Evolutionary conservation across 306 rosid genomes (phyloP).

Genomic region (Hylodesmum podocarpum): DNA sequence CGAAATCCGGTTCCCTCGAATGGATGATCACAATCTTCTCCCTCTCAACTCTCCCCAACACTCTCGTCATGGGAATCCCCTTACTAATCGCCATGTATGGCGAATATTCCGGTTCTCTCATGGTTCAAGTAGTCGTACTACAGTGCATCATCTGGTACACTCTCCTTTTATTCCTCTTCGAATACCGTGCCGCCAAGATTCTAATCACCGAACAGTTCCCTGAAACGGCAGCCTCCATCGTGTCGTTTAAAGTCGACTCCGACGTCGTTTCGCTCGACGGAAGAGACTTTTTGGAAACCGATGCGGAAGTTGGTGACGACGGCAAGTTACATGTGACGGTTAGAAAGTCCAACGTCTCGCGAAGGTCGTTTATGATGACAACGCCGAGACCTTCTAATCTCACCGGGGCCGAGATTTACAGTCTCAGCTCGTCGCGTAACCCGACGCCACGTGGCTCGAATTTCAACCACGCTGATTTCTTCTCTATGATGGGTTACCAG

Average conservation of each 20-base stretch:
- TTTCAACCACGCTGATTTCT: slow-evolving; percentile 76
- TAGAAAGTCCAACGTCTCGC: slow-evolving; percentile 78
- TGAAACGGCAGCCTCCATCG: slow-evolving; percentile 89
- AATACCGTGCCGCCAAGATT: slow-evolving; percentile 83
- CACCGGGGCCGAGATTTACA: slow-evolving; percentile 92
- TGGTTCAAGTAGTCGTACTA: slow-evolving; percentile 85
- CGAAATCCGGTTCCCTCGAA: slow-evolving; percentile 16
- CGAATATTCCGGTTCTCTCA: slow-evolving; percentile 55
- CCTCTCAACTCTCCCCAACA: slow-evolving; percentile 47
- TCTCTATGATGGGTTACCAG: slow-evolving; percentile 78
- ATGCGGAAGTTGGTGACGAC: slow-evolving; percentile 76
- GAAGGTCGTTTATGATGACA: slow-evolving; percentile 64
- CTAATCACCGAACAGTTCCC: slow-evolving; percentile 96
- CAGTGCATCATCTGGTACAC: slow-evolving; percentile 98
- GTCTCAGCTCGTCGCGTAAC: slow-evolving; percentile 74
- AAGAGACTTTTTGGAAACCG: slow-evolving; percentile 78
- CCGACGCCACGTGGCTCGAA: slow-evolving; percentile 91
- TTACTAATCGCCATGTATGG: slow-evolving; percentile 76
- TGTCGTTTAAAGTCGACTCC: slow-evolving; percentile 88
- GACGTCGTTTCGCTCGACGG: slow-evolving; percentile 90
- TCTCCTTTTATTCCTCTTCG: slow-evolving; percentile 76
- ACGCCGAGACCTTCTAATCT: slow-evolving; percentile 84
- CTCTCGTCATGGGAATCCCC: slow-evolving; percentile 88
- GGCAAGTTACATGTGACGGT: slow-evolving; percentile 90
- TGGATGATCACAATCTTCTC: slow-evolving; percentile 34